Evolutionary conservation across 306 rosid species (phyloP).

Genomic region (Dryas drummondii): DNA sequence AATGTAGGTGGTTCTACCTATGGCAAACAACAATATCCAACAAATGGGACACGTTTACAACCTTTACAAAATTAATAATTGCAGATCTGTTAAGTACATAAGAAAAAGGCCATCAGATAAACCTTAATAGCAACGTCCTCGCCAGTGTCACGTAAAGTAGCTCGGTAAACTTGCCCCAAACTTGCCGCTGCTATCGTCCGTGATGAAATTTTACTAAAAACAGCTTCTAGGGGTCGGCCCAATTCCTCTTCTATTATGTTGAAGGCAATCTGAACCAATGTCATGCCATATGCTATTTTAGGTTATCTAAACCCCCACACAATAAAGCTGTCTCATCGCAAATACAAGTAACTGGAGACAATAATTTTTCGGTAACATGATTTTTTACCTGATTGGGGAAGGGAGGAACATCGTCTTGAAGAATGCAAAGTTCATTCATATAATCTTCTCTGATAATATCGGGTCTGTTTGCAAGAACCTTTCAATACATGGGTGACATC

Average conservation of each 20-base stretch:
- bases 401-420: conserved; percentile 97
- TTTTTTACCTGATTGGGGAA: conserved; percentile 81
- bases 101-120: conserved; percentile 3
- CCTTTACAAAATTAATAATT: not conserved
- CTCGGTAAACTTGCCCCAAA: conserved; percentile 98
- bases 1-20: too few relatives aligned
- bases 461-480: conserved; percentile 99
- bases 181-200: conserved; percentile 98
- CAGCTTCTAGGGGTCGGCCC: conserved; percentile 91
- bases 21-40: too few relatives aligned
- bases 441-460: conserved; percentile 99
- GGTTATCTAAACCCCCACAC: conserved; percentile 14
- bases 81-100: conserved; percentile 3
- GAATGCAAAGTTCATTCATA: conserved; percentile 98
- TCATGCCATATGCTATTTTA: conserved; percentile 23
- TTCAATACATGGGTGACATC: conserved; percentile 35
- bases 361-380: conserved; percentile 10
- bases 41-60: too few relatives aligned
- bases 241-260: conserved; percentile 87
- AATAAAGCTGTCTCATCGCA: conserved; percentile 3
- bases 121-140: conserved; percentile 99
- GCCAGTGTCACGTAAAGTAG: conserved; percentile 85
- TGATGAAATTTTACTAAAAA: conserved; percentile 86
- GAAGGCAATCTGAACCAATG: conserved; percentile 70
- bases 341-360: conserved; percentile 12